phyloP scores from a whole-genome alignment of 176 grass and related monocot species.

The Guadua angustifolia region DNA sequence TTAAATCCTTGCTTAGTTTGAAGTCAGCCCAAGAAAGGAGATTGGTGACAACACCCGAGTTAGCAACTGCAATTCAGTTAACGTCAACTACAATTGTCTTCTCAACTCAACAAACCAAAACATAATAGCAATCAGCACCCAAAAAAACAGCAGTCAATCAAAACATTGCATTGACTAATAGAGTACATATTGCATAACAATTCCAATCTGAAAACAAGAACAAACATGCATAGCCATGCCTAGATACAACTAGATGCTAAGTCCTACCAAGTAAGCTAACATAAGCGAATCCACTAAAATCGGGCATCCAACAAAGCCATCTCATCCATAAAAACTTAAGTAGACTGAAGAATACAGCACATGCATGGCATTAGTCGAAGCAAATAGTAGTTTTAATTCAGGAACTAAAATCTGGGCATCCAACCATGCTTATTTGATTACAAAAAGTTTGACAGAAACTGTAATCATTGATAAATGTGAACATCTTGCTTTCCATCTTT shows the following conservation, averaged over 20 bases:
- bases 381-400: neutral
- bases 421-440: too few species aligned
- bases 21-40: too few species aligned
- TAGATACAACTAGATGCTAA: neutral
- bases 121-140: neutral
- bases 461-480: too few species aligned
- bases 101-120: neutral
- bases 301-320: neutral
- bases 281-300: neutral
- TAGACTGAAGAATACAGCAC: neutral
- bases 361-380: neutral
- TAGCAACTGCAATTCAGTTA: too few species aligned
- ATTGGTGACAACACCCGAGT: too few species aligned
- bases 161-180: neutral
- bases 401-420: too few species aligned
- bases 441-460: too few species aligned
- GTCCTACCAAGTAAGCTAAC: neutral
- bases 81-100: too few species aligned
- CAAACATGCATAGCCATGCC: neutral
- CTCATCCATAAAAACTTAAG: neutral
- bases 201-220: neutral
- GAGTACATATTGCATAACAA: neutral
- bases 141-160: neutral
- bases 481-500: too few species aligned
- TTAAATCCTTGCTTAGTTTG: too few species aligned